phyloP scores from a whole-genome alignment of 2,329 filamentous ascomycete species.

The Diatrype stigma region DNA sequence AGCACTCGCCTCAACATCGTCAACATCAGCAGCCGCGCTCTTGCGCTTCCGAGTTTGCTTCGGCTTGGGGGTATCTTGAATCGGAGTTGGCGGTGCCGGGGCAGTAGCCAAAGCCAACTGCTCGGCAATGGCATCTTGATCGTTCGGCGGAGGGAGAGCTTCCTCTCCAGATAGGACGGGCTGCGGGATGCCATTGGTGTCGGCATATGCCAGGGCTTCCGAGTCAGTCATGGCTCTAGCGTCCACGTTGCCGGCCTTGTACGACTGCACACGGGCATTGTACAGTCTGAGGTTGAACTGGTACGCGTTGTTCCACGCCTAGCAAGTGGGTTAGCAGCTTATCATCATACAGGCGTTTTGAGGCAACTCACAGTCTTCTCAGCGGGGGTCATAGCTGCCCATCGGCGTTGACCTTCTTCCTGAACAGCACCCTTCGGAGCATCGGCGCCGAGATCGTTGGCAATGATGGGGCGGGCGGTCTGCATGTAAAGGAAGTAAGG shows the following conservation, averaged over 20 bases:
- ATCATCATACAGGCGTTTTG: not conserved
- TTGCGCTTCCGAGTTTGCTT: slow-evolving; percentile 55
- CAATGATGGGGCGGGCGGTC: slow-evolving; percentile 77
- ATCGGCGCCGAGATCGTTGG: slow-evolving; percentile 68
- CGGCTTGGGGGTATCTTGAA: slow-evolving; percentile 49
- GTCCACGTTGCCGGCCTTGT: slow-evolving; percentile 54
- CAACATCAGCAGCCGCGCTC: slow-evolving; percentile 44
- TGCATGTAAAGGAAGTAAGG: slow-evolving; percentile 96
- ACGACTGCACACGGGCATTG: slow-evolving; percentile 61
- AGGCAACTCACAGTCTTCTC: slow-evolving; percentile 58
- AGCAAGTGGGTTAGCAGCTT: slow-evolving; percentile 8
- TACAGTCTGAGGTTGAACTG: slow-evolving; percentile 64
- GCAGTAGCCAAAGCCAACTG: slow-evolving; percentile 47
- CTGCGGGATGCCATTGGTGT: slow-evolving; percentile 51
- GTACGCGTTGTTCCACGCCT: slow-evolving; percentile 63
- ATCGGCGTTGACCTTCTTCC: slow-evolving; percentile 80
- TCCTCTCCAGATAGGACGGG: slow-evolving; percentile 45
- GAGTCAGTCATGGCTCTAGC: slow-evolving; percentile 60
- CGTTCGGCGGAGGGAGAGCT: slow-evolving; percentile 37
- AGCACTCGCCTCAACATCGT: slow-evolving; percentile 38
- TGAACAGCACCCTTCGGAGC: slow-evolving; percentile 83
- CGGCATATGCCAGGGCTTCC: slow-evolving; percentile 58
- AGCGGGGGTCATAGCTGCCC: slow-evolving; percentile 69
- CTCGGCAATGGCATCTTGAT: slow-evolving; percentile 56
- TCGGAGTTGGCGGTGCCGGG: slow-evolving; percentile 20